Evolutionary conservation across 805 yeast species (phyloP), one percentile per base, ranked within the genome.

Genomic region (Ogataea paradorogensis): DNA sequence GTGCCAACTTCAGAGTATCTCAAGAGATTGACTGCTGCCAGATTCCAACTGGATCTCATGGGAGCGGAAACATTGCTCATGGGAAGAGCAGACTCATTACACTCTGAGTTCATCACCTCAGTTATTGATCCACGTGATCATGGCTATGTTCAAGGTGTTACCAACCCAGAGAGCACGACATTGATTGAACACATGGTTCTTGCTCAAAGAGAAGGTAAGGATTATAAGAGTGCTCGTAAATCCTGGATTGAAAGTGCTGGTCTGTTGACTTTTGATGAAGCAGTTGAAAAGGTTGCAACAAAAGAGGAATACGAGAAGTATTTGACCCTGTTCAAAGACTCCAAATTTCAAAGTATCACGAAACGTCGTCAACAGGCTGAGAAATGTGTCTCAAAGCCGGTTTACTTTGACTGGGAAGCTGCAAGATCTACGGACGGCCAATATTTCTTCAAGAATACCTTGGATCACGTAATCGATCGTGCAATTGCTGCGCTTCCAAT

Each of bases 11-110:
- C 74, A 4, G 74, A 78, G 13, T 82, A 78, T 43, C 55, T 79
- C n/a, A 62, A 77, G 28, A 60, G 84, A 39, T 56, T 78, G 23
- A 57, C 73, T 26, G 81, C 84, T 6, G 72, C 82, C 1, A 65
- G 84, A 50, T 62, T 78, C 51, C 84, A 78, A 53, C 71, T 82
- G 76, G 84, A 78, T 55, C 58, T 79, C 28, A 75, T 78, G 82
- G 79, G 79, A 13, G 59, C 76, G 2, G 73, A 72, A 43, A 79
- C 77, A 48, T 56, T 78, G 46, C 54, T 78, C 15, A 78, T 79
- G 62, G 83, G 83, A 3, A 65, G 84, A 45, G 76, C 82, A 2
- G 84, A 79, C 53, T 71, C 82, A 5, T 74, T 75, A 50, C 70
- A 76, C 30, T 75, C 76, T 11, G 73, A 67, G 30, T 61, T 79